A percentile compares a stretch with the other conserved stretches of the same genome.
These are phyloP conservation scores for Diaporthe sp. DNA, from an alignment of 2,329 filamentous ascomycete genomes.

Conservation along the genomic window DNA sequence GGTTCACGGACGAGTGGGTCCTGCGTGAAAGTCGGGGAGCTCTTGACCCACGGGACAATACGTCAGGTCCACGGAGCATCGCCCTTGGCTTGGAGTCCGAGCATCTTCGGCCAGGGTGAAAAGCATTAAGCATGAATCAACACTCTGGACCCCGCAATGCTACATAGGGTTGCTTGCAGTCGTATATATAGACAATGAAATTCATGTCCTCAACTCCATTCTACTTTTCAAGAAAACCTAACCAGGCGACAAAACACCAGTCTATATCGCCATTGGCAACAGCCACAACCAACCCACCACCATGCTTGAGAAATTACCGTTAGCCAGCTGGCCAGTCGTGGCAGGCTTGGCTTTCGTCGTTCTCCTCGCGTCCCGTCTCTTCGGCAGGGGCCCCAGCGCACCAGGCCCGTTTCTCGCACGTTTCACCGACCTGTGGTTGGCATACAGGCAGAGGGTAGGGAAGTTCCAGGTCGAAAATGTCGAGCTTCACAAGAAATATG, in stretches of 20 bases:
- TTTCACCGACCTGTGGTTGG: slow-evolving; percentile 28
- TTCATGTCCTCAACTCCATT: not conserved
- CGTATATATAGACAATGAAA: not conserved
- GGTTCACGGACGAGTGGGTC: not conserved
- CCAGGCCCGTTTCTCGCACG: slow-evolving; percentile 33
- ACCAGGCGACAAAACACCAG: not conserved
- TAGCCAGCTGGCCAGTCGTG: slow-evolving; percentile 6
- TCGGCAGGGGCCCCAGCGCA: slow-evolving; percentile 1
- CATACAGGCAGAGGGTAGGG: slow-evolving; percentile 9
- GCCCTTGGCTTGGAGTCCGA: slow-evolving; percentile 11
- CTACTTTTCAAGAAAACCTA: too few relatives aligned
- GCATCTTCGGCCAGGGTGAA: not conserved
- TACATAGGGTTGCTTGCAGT: not conserved
- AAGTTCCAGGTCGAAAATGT: slow-evolving; percentile 25
- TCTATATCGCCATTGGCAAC: too few relatives aligned
- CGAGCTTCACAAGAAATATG: slow-evolving; percentile 32
- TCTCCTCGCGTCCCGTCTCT: not conserved
- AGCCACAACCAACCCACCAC: not conserved
- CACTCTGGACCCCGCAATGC: slow-evolving; percentile 10
- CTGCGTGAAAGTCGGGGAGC: too few relatives aligned
- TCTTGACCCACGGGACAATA: not conserved
- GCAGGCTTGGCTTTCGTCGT: slow-evolving; percentile 1
- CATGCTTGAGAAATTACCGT: not conserved
- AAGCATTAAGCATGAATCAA: slow-evolving; percentile 21
- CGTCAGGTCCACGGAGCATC: not conserved